Evolutionary conservation across 2,329 filamentous ascomycete species (phyloP).

Genomic region (Penicillium sp.): DNA sequence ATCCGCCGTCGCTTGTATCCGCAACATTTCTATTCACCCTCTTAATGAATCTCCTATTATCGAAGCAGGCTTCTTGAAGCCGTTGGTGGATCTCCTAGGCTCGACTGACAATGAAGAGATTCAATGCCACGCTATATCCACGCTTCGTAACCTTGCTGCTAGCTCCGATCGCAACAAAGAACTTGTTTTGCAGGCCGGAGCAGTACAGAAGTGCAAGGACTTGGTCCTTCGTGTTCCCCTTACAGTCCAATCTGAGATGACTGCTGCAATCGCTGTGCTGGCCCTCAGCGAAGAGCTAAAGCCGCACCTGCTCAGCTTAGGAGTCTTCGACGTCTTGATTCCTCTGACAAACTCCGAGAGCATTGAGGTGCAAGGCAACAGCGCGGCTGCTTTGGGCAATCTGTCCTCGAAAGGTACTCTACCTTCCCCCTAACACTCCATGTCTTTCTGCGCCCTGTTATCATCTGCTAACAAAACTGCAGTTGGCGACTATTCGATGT

Average conservation of each 20-base stretch:
- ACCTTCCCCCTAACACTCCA: neutral
- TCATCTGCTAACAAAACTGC: slow-evolving; percentile 19
- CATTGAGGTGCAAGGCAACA: slow-evolving; percentile 98
- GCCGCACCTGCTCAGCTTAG: slow-evolving; percentile 80
- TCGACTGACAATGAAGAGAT: slow-evolving; percentile 98
- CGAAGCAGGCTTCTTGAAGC: slow-evolving; percentile 91
- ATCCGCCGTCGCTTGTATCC: slow-evolving; percentile 94
- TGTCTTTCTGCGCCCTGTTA: neutral
- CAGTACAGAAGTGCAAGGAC: slow-evolving; percentile 98
- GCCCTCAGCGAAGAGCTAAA: slow-evolving; percentile 96
- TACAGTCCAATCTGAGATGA: slow-evolving; percentile 98
- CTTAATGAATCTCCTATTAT: slow-evolving; percentile 98
- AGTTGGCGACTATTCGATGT: slow-evolving; percentile 97
- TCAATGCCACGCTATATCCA: slow-evolving; percentile 97
- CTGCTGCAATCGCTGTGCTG: slow-evolving; percentile 94
- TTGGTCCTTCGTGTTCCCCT: slow-evolving; percentile 89
- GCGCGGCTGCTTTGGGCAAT: slow-evolving; percentile 91
- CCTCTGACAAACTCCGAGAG: slow-evolving; percentile 92
- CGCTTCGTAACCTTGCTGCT: slow-evolving; percentile 87
- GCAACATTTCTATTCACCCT: slow-evolving; percentile 98
- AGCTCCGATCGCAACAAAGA: slow-evolving; percentile 98
- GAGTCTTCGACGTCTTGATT: slow-evolving; percentile 94
- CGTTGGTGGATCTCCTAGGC: slow-evolving; percentile 86
- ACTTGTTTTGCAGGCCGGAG: slow-evolving; percentile 91
- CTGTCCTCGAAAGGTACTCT: slow-evolving; percentile 86